Evolutionary conservation across 768 basidiomycete genomes (phyloP).

Genomic region (Pilatotrama ljubarskyi): DNA sequence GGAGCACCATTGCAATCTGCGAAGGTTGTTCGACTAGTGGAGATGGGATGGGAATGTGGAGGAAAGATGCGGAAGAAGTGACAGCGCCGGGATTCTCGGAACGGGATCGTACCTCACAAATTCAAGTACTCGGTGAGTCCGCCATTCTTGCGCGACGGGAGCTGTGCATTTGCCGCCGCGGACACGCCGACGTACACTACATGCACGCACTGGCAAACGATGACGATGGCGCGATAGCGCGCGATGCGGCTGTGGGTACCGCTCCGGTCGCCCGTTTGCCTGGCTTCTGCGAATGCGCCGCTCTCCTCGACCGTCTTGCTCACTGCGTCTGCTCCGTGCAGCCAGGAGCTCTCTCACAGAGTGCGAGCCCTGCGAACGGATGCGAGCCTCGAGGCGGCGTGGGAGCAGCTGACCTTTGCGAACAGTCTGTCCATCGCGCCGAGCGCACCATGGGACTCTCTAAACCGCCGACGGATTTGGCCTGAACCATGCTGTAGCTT

Average conservation of each 20-base stretch:
- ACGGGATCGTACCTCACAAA: too few species aligned
- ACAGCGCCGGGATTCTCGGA: too few species aligned
- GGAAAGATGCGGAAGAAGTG: too few species aligned
- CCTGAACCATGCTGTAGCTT: not conserved
- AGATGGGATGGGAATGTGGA: too few species aligned
- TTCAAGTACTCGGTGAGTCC: too few species aligned
- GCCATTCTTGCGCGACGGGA: not conserved
- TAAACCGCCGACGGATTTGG: not conserved
- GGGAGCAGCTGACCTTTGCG: not conserved
- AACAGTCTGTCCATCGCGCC: not conserved
- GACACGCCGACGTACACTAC: not conserved
- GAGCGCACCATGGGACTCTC: not conserved
- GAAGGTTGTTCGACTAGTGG: too few species aligned
- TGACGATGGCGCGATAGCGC: not conserved
- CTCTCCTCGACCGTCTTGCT: not conserved
- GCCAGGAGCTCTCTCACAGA: not conserved
- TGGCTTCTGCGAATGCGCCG: not conserved
- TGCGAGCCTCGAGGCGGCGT: slow-evolving; percentile 10
- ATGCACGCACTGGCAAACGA: not conserved
- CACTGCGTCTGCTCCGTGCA: not conserved
- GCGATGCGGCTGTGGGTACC: too few species aligned
- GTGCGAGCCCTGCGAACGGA: not conserved
- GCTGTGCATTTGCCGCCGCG: not conserved
- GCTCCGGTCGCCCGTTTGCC: not conserved
- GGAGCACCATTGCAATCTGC: too few species aligned